Conservation (phyloP, 208 protist genomes). For the Trypanosoma caninum region DNA sequence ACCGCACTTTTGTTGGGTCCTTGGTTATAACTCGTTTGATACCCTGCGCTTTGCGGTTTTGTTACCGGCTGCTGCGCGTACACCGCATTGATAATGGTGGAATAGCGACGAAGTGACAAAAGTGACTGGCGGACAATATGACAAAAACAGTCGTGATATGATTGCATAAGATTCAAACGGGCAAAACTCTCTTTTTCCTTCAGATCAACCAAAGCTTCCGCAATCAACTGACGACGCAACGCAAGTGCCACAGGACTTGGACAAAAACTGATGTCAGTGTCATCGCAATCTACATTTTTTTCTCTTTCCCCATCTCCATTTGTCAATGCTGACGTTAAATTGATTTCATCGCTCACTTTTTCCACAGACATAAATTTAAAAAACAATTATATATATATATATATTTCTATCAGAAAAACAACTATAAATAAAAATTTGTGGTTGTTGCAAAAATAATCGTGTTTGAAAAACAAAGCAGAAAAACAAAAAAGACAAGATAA, state of each 20-base stretch:
- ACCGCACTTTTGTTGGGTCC: not conserved
- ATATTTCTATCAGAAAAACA: too few relatives aligned
- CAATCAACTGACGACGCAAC: constrained; percentile 2
- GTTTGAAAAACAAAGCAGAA: too few relatives aligned
- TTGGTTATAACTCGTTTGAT: not conserved
- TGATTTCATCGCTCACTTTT: too few relatives aligned
- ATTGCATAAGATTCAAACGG: constrained; percentile 5
- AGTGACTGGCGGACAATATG: constrained; percentile 10
- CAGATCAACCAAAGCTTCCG: not conserved
- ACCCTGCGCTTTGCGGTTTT: not conserved
- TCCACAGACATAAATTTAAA: too few relatives aligned
- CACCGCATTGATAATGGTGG: not conserved
- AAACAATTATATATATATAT: too few relatives aligned
- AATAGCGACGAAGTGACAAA: not conserved
- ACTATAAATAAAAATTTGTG: too few relatives aligned
- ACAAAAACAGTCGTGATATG: constrained; percentile 5
- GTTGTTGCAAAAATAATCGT: too few relatives aligned
- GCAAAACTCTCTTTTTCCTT: constrained; percentile 6
- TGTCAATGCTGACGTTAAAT: not conserved
- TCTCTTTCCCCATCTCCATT: not conserved
- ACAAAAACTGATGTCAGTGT: constrained; percentile 17
- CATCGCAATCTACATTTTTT: not conserved
- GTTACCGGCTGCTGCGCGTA: not conserved
- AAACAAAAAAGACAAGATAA: too few relatives aligned
- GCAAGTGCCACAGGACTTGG: constrained; percentile 6